Percentiles rank a stretch among this genome's conserved stretches.
phyloP scores from a whole-genome alignment of 1,284 basidiomycete genomes.

The Rhodotorula mucilaginosa region DNA sequence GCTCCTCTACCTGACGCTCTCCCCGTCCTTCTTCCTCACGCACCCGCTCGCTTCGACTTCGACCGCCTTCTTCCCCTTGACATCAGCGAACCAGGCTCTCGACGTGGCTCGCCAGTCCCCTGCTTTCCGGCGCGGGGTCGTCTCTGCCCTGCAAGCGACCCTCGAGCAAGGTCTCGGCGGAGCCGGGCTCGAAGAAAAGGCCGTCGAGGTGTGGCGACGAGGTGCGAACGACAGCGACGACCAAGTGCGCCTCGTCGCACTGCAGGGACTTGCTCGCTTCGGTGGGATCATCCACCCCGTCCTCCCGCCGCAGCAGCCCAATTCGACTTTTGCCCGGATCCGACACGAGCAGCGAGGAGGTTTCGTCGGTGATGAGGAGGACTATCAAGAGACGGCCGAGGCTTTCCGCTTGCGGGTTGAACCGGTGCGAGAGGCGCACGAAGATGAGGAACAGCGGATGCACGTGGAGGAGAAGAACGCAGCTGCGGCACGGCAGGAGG shows the following conservation, averaged over 20 bases:
- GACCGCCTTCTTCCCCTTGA: constrained; percentile 29
- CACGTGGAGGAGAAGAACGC: background rate
- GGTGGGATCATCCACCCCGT: constrained; percentile 11
- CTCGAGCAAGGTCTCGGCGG: background rate
- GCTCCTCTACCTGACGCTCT: constrained; percentile 36
- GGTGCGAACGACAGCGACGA: constrained; percentile 15
- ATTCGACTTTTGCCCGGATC: constrained; percentile 4
- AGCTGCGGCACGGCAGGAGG: background rate
- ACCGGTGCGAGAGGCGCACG: background rate
- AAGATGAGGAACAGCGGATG: constrained; percentile 5
- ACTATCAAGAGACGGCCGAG: constrained; percentile 10
- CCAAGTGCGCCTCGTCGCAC: constrained; percentile 7
- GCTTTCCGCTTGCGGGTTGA: constrained; percentile 18
- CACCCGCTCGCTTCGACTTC: constrained; percentile 19
- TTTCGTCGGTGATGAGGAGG: constrained; percentile 18
- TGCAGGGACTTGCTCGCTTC: constrained; percentile 1
- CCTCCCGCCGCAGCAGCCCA: constrained; percentile 24
- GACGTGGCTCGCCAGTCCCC: constrained; percentile 24
- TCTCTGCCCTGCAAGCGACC: constrained; percentile 11
- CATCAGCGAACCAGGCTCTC: constrained; percentile 13
- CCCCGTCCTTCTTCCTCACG: constrained; percentile 25
- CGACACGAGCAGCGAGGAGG: constrained; percentile 14
- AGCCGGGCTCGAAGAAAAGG: constrained; percentile 17
- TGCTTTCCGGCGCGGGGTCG: constrained; percentile 16
- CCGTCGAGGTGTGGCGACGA: constrained; percentile 15